A percentile compares a stretch with the other conserved stretches of the same genome.
Evolutionary conservation across 176 grass and related monocot species (phyloP).

Genomic region (Oryza glaberrima): DNA sequence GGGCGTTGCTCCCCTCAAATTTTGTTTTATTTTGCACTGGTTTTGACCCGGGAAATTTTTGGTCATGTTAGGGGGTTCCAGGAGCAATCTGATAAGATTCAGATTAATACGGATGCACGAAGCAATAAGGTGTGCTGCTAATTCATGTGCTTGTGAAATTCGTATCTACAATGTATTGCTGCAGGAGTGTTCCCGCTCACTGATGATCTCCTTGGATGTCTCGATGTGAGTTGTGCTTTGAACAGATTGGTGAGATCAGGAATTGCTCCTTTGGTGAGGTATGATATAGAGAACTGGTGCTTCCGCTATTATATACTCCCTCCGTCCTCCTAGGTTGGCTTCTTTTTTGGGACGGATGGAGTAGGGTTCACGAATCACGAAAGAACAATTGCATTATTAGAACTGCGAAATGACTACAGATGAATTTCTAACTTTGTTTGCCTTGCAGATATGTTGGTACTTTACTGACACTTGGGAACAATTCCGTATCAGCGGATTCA

Average conservation of each 20-base stretch:
- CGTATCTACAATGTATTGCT: background rate
- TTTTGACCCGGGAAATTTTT: constrained; percentile 22
- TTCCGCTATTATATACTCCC: background rate
- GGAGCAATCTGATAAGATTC: constrained; percentile 76
- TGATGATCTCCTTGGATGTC: constrained; percentile 22
- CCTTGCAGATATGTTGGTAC: constrained; percentile 92
- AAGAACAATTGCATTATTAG: background rate
- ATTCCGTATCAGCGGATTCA: constrained; percentile 77
- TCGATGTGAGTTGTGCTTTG: constrained; percentile 16
- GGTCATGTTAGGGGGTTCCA: constrained; percentile 65
- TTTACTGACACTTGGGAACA: constrained; percentile 96
- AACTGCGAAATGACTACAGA: background rate
- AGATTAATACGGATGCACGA: constrained; percentile 80
- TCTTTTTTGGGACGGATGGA: no score
- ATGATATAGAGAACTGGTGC: constrained; percentile 1
- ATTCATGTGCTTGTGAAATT: background rate
- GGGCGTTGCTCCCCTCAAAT: background rate
- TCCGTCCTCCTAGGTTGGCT: no score
- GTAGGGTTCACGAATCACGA: constrained; percentile 4
- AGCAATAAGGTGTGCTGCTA: constrained; percentile 60
- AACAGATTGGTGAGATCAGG: constrained; percentile 74
- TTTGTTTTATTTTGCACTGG: background rate
- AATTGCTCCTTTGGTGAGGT: constrained; percentile 76
- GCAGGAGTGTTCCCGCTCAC: background rate
- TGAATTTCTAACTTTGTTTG: background rate